Evolutionary conservation across 2,329 filamentous ascomycete genomes (phyloP), one percentile per base, ranked within the genome.

Genomic region (Catunica adiposa): DNA sequence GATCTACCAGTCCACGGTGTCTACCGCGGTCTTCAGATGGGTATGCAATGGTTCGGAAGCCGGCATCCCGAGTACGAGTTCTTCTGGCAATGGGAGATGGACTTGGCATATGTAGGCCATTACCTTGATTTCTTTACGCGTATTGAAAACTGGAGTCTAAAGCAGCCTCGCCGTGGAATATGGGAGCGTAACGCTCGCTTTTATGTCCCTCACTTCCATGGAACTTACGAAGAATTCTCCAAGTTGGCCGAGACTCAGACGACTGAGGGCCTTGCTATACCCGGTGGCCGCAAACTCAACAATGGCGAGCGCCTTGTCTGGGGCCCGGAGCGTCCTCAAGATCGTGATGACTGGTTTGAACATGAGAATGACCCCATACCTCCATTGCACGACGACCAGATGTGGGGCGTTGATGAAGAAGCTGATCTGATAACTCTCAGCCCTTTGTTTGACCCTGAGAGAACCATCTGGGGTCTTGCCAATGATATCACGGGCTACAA

Each of bases 11-110:
- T 95, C 0, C 89, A 97, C 66, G 89, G 89, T 17, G 88, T 94
- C 7, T 97, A 97, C 69, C 84, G 92, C 54, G 89, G 87, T 55
- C 79, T 92, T 8, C 88, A 89, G 63, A 94, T 97, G 87, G 88
- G 89, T 0, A 82, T 97, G 72, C 89, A 96, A 64, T 86, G 90
- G 67, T 97, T 97, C 66, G 86, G 89, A 4, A 82, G 89, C 64
- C 78, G 80, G 63, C 89, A 95, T 67, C 85, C 86, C 1, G 89
- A 94, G 66, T 95, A 89, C 64, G 87, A 94, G 51, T 86, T 82
- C 69, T 88, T 89, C 68, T 95, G 89, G 89, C 86, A 94, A 61
- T 94, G 89, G 86, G 89, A 95, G 67, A 90, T 94, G 83, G 89
- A 95, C 63, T 80, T 89, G 47, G 82, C 88, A 29, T 94, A 94